Base-by-base conservation (phyloP, 2,329 filamentous ascomycete species). In the Cyphellophora europaea region DNA sequence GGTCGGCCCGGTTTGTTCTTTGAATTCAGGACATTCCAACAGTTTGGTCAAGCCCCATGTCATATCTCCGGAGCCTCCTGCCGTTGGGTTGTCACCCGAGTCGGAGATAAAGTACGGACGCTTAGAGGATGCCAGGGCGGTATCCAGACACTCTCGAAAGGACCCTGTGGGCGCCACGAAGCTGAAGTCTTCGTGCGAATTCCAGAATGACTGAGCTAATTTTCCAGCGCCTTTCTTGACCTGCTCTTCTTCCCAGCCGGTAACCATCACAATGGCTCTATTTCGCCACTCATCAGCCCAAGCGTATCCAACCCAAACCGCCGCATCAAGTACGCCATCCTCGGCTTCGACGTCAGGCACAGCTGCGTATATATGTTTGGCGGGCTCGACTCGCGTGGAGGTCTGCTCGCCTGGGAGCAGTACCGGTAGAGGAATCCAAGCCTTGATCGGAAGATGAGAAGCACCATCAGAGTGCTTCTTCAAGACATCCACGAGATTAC, bases 211-310 rank as follows among this genome's bases (percentile, higher is more conserved):
- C 2, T 44, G 49, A 6, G 69, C 67, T 5, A 73, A 49, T 16
- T 53, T 55, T 48, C 69, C 59, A 0, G 68, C 67, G 3, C 62
- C 62, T 1, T 40, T 40, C 0, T 53, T 48, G 2, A 68, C 57
- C 0, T 54, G 53, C 2, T 49, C 41, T 32, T 57, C 42, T 29
- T 69, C 57, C 68, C 68, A 71, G 8, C 69, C 69, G 0, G 68
- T 72, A 1, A 67, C 66, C 4, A 72, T 58, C 3, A 72, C 59
- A 2, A 53, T 63, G 0, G 67, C 69, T 5, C 64, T 58, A 38
- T 72, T 70, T 13, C 69, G 58, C 14, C 66, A 66, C 47, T 71
- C 69, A 39, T 73, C 69, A 0, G 69, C 69, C 69, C 69, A 72
- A 1, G 69, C 63, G 42, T 73, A 73, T 2, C 69, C 69, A 1